A percentile compares a stretch with the other conserved stretches of the same genome.
Conservation (phyloP, 306 rosid genomes). For the Acacia crassicarpa region DNA sequence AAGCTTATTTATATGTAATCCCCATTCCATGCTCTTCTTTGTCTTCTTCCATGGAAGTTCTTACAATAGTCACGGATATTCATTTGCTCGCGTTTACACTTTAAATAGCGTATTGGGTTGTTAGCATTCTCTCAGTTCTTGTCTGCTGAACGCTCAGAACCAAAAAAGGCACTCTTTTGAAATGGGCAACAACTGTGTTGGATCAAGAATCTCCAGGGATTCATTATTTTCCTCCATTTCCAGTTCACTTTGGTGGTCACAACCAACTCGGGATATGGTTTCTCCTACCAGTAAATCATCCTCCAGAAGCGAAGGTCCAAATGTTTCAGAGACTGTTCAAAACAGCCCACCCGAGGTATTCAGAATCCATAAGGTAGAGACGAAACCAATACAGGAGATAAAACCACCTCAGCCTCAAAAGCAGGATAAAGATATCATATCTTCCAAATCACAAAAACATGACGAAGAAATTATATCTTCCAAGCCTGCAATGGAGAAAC, state of each 20-base stretch:
- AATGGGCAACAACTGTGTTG: constrained; percentile 91
- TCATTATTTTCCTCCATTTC: constrained; percentile 38
- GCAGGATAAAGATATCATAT: background rate
- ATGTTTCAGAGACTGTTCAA: background rate
- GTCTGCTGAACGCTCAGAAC: constrained; percentile 36
- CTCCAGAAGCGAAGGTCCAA: background rate
- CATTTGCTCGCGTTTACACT: background rate
- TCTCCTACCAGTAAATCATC: constrained; percentile 11
- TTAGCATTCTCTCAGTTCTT: constrained; percentile 34
- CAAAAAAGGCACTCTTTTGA: background rate
- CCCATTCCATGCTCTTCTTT: background rate
- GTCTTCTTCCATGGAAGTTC: background rate
- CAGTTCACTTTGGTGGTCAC: constrained; percentile 57
- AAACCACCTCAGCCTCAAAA: background rate
- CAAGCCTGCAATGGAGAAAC: constrained; percentile 31
- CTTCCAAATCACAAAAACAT: background rate
- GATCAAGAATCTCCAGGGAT: constrained; percentile 39
- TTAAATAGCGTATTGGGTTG: background rate
- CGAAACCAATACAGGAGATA: background rate
- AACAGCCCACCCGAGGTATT: constrained; percentile 25
- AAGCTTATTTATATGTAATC: background rate
- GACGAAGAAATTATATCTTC: background rate
- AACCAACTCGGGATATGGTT: constrained; percentile 30
- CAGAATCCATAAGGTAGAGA: constrained; percentile 26
- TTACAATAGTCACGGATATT: background rate